phyloP scores from a whole-genome alignment of 306 rosid genomes.

The Prunus salicina region DNA sequence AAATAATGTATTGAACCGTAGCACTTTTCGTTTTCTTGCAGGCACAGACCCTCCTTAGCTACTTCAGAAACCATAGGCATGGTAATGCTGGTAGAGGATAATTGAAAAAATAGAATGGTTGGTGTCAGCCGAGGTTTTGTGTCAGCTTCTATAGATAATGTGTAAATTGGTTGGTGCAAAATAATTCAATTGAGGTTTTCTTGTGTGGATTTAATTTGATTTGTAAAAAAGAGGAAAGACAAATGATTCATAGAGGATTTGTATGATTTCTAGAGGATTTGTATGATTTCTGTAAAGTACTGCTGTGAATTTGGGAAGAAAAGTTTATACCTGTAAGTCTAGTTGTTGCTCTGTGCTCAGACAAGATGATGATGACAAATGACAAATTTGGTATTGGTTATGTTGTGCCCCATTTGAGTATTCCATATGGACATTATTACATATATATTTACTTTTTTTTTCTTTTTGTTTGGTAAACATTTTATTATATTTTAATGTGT shows the following conservation, averaged over 20 bases:
- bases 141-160: slow-evolving; percentile 37
- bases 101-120: slow-evolving; percentile 27
- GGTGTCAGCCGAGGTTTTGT: slow-evolving; percentile 39
- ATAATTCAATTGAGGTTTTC: slow-evolving; percentile 52
- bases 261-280: slow-evolving; percentile 45
- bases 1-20: background rate
- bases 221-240: slow-evolving; percentile 31
- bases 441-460: too few relatives aligned
- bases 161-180: slow-evolving; percentile 50
- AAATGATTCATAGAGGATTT: slow-evolving; percentile 41
- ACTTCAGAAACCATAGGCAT: slow-evolving; percentile 89
- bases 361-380: slow-evolving; percentile 3
- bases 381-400: slow-evolving; percentile 4
- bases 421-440: too few relatives aligned
- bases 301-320: slow-evolving; percentile 30
- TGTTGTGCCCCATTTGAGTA: background rate
- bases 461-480: background rate
- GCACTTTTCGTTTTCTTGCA: slow-evolving; percentile 34
- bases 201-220: slow-evolving; percentile 40
- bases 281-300: slow-evolving; percentile 44
- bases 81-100: slow-evolving; percentile 88
- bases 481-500: background rate
- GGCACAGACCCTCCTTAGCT: slow-evolving; percentile 95
- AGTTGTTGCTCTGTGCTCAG: slow-evolving; percentile 30
- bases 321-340: slow-evolving; percentile 35